Evolutionary conservation across 1,139 yeast species (phyloP).

Genomic region (Suhomyces coccinellae): DNA sequence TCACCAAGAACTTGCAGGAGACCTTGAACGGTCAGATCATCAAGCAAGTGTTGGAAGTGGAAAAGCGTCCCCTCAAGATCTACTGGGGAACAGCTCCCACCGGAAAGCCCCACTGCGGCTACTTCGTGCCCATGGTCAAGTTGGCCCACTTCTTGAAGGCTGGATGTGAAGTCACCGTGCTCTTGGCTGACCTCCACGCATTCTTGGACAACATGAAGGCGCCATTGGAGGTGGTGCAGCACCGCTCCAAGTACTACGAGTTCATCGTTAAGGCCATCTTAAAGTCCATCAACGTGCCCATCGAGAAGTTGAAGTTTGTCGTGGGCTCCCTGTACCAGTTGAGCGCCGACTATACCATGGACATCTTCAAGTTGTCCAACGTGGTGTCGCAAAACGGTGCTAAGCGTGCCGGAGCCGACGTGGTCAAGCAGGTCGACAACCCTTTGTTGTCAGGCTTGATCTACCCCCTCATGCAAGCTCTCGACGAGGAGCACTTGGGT

Average conservation of each 20-base stretch:
- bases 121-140: constrained; percentile 97
- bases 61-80: constrained; percentile 76
- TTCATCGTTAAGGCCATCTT: constrained; percentile 78
- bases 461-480: constrained; percentile 98
- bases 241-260: constrained; percentile 90
- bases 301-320: constrained; percentile 80
- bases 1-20: constrained; percentile 88
- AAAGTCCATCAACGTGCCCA: constrained; percentile 84
- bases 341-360: constrained; percentile 77
- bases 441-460: constrained; percentile 92
- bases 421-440: constrained; percentile 94
- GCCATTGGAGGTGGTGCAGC: constrained; percentile 83
- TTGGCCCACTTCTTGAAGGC: constrained; percentile 93
- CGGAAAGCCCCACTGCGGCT: constrained; percentile 98
- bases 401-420: constrained; percentile 99
- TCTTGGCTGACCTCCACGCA: constrained; percentile 97
- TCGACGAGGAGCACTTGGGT: constrained; percentile 87
- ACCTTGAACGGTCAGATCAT: constrained; percentile 87
- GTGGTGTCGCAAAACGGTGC: constrained; percentile 91
- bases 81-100: constrained; percentile 96
- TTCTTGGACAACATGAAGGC: constrained; percentile 98
- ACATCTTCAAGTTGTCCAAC: constrained; percentile 80
- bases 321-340: constrained; percentile 89
- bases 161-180: constrained; percentile 90
- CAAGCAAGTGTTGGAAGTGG: constrained; percentile 75